Conservation (phyloP, 2,329 filamentous ascomycete species). For the Fusarium algeriense region DNA sequence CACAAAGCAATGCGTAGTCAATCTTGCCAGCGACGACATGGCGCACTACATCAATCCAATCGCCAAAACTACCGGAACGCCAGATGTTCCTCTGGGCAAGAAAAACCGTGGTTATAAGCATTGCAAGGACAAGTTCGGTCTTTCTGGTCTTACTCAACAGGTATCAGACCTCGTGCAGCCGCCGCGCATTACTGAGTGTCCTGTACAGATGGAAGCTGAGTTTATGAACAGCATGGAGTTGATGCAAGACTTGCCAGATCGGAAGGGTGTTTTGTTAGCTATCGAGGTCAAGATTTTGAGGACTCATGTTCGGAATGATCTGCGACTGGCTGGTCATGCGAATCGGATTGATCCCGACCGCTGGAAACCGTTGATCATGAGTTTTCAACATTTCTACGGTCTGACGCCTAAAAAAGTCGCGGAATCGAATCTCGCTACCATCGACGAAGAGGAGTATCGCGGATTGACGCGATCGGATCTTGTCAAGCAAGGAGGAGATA, state of each 20-base stretch:
- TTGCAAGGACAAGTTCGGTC: background rate
- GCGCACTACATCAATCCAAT: background rate
- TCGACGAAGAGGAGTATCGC: background rate
- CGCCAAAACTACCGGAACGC: background rate
- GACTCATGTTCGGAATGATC: background rate
- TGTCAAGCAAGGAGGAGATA: background rate
- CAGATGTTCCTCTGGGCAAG: background rate
- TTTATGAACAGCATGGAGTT: background rate
- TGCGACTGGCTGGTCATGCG: background rate
- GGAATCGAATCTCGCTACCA: background rate
- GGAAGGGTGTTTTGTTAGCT: rapidly evolving
- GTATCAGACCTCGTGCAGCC: rapidly evolving
- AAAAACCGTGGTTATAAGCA: background rate
- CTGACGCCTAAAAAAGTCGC: background rate
- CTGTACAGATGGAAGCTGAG: background rate
- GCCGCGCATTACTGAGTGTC: background rate
- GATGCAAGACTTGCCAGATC: background rate
- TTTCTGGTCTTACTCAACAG: background rate
- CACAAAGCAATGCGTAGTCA: background rate
- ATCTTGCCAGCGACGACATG: background rate
- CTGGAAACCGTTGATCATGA: background rate
- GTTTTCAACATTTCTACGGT: background rate
- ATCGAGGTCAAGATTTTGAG: background rate
- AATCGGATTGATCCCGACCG: background rate
- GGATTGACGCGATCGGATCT: background rate